Evolutionary conservation across 371 early-diverging fungal genomes (phyloP).

Genomic region (Rhizopus arrhizus): DNA sequence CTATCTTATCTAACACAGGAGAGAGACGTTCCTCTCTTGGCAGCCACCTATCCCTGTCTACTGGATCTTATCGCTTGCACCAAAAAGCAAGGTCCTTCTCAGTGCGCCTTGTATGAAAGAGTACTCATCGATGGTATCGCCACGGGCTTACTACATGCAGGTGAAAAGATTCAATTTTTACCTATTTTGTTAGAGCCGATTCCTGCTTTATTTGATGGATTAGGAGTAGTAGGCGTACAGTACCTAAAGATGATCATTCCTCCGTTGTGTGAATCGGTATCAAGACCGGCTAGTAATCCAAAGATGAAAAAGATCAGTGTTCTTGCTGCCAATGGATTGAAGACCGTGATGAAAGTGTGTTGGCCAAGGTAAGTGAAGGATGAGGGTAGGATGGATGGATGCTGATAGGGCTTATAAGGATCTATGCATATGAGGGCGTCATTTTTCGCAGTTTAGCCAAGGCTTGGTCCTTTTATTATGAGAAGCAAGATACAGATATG

Average conservation of each 20-base stretch:
- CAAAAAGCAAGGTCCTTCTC: background rate
- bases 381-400: background rate
- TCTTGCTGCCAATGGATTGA: slow-evolving; percentile 22
- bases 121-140: slow-evolving; percentile 38
- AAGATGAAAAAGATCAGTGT: slow-evolving; percentile 19
- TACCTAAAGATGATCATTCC: slow-evolving; percentile 40
- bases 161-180: slow-evolving; percentile 25
- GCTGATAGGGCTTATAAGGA: slow-evolving; percentile 9
- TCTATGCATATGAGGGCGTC: slow-evolving; percentile 23
- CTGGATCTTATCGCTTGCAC: slow-evolving; percentile 28
- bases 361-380: slow-evolving; percentile 42
- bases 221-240: slow-evolving; percentile 29
- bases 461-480: slow-evolving; percentile 30
- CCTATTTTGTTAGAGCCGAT: slow-evolving; percentile 26
- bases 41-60: slow-evolving; percentile 37
- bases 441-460: slow-evolving; percentile 32
- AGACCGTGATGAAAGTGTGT: slow-evolving; percentile 26
- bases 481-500: slow-evolving; percentile 21
- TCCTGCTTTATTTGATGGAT: slow-evolving; percentile 21
- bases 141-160: slow-evolving; percentile 29
- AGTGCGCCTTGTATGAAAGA: slow-evolving; percentile 28
- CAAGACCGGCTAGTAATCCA: slow-evolving; percentile 9
- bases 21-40: slow-evolving; percentile 25
- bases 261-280: slow-evolving; percentile 14
- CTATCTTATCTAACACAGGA: slow-evolving; percentile 35